Evolutionary conservation across 305 asterid genomes (phyloP).

Genomic region (Striga hermonthica): DNA sequence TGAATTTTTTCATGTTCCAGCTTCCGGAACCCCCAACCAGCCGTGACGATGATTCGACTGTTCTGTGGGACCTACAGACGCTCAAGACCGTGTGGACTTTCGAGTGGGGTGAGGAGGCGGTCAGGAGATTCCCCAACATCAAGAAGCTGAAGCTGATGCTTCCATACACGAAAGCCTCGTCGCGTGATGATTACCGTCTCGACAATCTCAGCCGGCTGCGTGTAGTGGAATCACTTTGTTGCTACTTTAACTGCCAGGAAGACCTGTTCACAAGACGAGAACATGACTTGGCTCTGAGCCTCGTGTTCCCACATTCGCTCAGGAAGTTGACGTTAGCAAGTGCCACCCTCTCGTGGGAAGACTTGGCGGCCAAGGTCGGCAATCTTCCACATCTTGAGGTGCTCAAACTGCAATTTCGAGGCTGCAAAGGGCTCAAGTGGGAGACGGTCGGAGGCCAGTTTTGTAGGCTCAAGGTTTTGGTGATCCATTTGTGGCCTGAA

Average conservation of each 20-base stretch:
- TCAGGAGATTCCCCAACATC: conserved; percentile 9
- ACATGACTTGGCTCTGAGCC: background rate
- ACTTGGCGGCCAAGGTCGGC: conserved; percentile 13
- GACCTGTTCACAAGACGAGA: background rate
- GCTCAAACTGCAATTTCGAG: background rate
- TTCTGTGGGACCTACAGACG: conserved; percentile 11
- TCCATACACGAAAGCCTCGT: too few relatives aligned
- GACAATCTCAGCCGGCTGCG: background rate
- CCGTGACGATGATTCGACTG: background rate
- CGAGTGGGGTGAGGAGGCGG: conserved; percentile 4
- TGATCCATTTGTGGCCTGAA: background rate
- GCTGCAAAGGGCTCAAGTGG: conserved; percentile 16
- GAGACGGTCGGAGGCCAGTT: conserved; percentile 18
- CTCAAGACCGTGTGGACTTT: background rate
- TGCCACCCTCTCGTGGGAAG: background rate
- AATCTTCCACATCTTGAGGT: conserved; percentile 24
- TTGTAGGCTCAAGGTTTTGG: background rate
- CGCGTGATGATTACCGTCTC: background rate
- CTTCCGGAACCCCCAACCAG: conserved; percentile 3
- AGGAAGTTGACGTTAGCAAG: conserved; percentile 14
- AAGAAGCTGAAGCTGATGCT: background rate
- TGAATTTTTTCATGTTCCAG: background rate
- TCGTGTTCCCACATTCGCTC: conserved; percentile 22
- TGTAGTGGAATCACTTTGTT: background rate
- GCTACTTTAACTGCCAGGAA: background rate